Evolutionary conservation across 768 basidiomycete species (phyloP).

Genomic region (Pulveroboletus sp.): DNA sequence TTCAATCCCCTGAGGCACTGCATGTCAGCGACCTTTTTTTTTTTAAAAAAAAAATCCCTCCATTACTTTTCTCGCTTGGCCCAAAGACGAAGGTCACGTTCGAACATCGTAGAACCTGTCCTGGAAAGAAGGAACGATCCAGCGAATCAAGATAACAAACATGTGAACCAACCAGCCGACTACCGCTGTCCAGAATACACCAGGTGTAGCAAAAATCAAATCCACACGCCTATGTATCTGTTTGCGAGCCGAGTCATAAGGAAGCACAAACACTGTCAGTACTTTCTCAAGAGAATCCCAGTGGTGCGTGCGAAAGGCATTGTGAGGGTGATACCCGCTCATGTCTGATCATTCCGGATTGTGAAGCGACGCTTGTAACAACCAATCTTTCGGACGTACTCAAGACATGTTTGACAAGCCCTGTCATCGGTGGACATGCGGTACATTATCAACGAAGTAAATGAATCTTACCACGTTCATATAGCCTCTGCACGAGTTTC

Average conservation of each 20-base stretch:
- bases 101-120: slow-evolving; percentile 89
- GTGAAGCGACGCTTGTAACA: slow-evolving; percentile 11
- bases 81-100: slow-evolving; percentile 77
- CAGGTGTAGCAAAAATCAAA: slow-evolving; percentile 74
- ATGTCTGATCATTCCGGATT: slow-evolving; percentile 40
- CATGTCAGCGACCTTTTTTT: neutral
- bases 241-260: slow-evolving; percentile 33
- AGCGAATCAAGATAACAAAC: neutral
- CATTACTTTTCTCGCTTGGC: slow-evolving; percentile 59
- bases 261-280: slow-evolving; percentile 74
- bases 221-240: slow-evolving; percentile 72
- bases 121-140: slow-evolving; percentile 33
- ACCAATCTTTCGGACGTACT: slow-evolving; percentile 44
- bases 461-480: slow-evolving; percentile 49
- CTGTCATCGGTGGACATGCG: slow-evolving; percentile 31
- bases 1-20: slow-evolving; percentile 58
- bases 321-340: slow-evolving; percentile 56
- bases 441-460: neutral
- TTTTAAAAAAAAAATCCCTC: no score
- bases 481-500: slow-evolving; percentile 54
- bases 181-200: slow-evolving; percentile 84
- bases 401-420: slow-evolving; percentile 80
- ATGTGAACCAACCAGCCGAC: slow-evolving; percentile 66
- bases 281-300: slow-evolving; percentile 86
- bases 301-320: slow-evolving; percentile 53